Percentiles rank a stretch among this genome's conserved stretches.
Evolutionary conservation across 441 rosid species (phyloP).

Genomic region (Croton setiger): DNA sequence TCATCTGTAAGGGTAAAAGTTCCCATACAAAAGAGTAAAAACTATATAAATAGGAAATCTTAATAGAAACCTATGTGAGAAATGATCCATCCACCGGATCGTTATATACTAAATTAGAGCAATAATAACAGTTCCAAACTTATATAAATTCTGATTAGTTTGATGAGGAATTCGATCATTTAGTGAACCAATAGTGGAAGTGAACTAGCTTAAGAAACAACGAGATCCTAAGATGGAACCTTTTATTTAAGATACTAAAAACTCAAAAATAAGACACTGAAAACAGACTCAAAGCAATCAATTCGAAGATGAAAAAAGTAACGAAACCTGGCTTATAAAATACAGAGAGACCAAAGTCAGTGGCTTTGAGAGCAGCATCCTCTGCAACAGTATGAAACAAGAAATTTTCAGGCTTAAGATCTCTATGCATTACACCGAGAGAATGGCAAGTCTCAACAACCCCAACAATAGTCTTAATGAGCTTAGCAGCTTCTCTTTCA

Average conservation of each 20-base stretch:
- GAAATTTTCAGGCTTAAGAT: slow-evolving; percentile 91
- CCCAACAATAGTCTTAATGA: slow-evolving; percentile 72
- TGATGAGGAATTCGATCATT: neutral
- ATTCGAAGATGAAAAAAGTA: neutral
- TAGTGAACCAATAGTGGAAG: neutral
- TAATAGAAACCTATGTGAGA: neutral
- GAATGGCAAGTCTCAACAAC: slow-evolving; percentile 82
- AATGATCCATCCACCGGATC: neutral
- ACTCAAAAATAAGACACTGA: slow-evolving; percentile 24
- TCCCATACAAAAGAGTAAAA: too few relatives aligned
- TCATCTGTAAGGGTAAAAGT: too few relatives aligned
- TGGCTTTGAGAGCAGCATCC: slow-evolving; percentile 70
- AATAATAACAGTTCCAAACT: neutral
- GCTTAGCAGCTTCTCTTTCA: slow-evolving; percentile 76
- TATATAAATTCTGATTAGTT: too few relatives aligned
- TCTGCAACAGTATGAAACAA: slow-evolving; percentile 58
- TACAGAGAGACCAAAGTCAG: slow-evolving; percentile 82
- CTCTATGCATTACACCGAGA: slow-evolving; percentile 86
- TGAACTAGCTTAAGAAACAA: neutral
- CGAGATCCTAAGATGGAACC: slow-evolving; percentile 12
- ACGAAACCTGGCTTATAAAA: slow-evolving; percentile 71
- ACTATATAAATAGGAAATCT: neutral
- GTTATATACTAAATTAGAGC: neutral
- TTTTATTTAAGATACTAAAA: neutral
- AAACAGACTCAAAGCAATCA: neutral